phyloP scores from a whole-genome alignment of 106 monocot species.

The Dendrobium officinale region DNA sequence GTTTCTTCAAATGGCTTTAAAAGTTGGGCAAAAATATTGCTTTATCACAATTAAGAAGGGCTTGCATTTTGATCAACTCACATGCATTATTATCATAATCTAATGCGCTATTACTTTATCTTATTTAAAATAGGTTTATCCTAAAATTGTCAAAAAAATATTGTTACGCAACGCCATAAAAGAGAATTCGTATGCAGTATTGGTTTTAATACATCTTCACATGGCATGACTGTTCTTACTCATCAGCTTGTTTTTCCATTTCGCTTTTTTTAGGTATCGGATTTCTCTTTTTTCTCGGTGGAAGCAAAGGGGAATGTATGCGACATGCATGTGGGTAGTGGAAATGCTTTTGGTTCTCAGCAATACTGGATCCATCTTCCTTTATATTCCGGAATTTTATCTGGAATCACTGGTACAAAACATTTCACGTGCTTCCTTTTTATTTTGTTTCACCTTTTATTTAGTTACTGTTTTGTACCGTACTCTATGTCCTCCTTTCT shows the following conservation, averaged over 20 bases:
- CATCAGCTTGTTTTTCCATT: conserved; percentile 4
- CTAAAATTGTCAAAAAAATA: too few relatives aligned
- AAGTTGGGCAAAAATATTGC: too few relatives aligned
- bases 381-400: conserved; percentile 86
- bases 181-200: not conserved
- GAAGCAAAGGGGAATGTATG: conserved; percentile 99
- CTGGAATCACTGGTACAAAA: conserved; percentile 70
- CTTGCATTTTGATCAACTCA: too few relatives aligned
- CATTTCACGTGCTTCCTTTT: not conserved
- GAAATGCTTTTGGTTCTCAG: conserved; percentile 83
- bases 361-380: conserved; percentile 53
- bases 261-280: conserved; percentile 56
- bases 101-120: too few relatives aligned
- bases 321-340: conserved; percentile 86
- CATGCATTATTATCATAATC: too few relatives aligned
- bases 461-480: not conserved
- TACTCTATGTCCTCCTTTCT: not conserved
- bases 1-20: too few relatives aligned
- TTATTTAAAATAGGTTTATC: too few relatives aligned
- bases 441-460: not conserved
- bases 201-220: not conserved
- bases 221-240: not conserved
- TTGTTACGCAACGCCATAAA: not conserved
- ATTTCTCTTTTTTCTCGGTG: conserved; percentile 74
- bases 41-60: too few relatives aligned